phyloP scores from a whole-genome alignment of 768 basidiomycete species.

The Mycena metata region DNA sequence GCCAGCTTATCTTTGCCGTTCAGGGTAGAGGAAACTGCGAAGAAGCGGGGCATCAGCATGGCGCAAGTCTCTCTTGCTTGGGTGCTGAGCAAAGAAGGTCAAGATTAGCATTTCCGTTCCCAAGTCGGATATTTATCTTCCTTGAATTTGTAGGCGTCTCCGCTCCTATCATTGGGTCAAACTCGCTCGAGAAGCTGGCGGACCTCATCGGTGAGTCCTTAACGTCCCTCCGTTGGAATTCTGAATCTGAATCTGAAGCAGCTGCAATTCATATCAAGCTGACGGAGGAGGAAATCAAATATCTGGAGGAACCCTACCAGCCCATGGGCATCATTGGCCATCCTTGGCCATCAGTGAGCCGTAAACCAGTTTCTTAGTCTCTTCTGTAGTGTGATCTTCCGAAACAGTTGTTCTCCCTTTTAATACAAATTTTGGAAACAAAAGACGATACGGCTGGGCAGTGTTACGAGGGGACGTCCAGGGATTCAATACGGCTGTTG shows the following conservation, averaged over 20 bases:
- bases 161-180: constrained; percentile 72
- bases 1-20: too few species aligned
- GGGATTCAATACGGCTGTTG: too few species aligned
- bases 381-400: too few species aligned
- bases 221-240: not conserved
- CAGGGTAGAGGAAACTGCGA: constrained; percentile 70
- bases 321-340: constrained; percentile 18
- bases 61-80: constrained; percentile 70
- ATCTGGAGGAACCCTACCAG: constrained; percentile 25
- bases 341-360: not conserved
- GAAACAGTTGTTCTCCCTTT: too few species aligned
- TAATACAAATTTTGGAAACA: too few species aligned
- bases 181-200: constrained; percentile 62
- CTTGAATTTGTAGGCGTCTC: constrained; percentile 52
- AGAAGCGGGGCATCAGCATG: constrained; percentile 66
- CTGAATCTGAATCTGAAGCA: not conserved
- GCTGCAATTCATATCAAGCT: constrained; percentile 24
- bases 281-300: constrained; percentile 27
- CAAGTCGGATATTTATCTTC: not conserved
- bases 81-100: constrained; percentile 58
- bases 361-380: too few species aligned
- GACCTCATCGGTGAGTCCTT: constrained; percentile 60
- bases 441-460: too few species aligned
- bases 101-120: constrained; percentile 6
- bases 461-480: too few species aligned